phyloP scores from a whole-genome alignment of 2,329 filamentous ascomycete genomes.

The Leptographium lundbergii region DNA sequence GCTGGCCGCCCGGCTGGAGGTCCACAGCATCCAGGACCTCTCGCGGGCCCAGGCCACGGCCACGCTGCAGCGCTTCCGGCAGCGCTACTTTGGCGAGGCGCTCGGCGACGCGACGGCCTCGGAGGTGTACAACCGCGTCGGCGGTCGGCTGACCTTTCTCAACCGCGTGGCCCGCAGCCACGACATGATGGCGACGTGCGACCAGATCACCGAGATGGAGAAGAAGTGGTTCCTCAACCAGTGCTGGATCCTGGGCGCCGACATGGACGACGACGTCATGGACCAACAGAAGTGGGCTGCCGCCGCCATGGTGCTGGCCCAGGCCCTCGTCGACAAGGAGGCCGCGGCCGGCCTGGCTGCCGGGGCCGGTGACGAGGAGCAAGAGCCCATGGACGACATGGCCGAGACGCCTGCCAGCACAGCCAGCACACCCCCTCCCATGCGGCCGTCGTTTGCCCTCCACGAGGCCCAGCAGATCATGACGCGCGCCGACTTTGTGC shows the following conservation, averaged over 20 bases:
- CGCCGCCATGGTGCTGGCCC: conserved; percentile 80
- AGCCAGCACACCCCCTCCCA: conserved; percentile 24
- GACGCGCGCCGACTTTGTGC: conserved; percentile 91
- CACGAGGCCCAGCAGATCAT: conserved; percentile 83
- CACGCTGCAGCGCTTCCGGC: conserved; percentile 69
- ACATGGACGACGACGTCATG: conserved; percentile 59
- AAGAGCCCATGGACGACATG: background rate
- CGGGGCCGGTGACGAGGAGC: background rate
- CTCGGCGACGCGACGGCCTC: conserved; percentile 46
- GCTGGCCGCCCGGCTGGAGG: conserved; percentile 87
- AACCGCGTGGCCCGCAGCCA: conserved; percentile 77
- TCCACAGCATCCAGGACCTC: conserved; percentile 75
- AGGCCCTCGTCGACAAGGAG: conserved; percentile 77
- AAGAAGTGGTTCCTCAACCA: conserved; percentile 69
- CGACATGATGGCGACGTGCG: conserved; percentile 68
- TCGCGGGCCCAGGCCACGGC: conserved; percentile 63
- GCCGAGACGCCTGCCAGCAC: background rate
- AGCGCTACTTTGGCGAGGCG: conserved; percentile 58
- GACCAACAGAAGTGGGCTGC: conserved; percentile 83
- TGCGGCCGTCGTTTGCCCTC: conserved; percentile 68
- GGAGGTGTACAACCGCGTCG: conserved; percentile 73
- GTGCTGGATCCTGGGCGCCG: conserved; percentile 59
- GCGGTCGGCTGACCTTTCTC: conserved; percentile 77
- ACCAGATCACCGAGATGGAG: conserved; percentile 51
- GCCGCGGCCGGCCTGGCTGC: conserved; percentile 28